Conservation (phyloP, 2,329 filamentous ascomycete species). For the Sarocladium brachiariae region DNA sequence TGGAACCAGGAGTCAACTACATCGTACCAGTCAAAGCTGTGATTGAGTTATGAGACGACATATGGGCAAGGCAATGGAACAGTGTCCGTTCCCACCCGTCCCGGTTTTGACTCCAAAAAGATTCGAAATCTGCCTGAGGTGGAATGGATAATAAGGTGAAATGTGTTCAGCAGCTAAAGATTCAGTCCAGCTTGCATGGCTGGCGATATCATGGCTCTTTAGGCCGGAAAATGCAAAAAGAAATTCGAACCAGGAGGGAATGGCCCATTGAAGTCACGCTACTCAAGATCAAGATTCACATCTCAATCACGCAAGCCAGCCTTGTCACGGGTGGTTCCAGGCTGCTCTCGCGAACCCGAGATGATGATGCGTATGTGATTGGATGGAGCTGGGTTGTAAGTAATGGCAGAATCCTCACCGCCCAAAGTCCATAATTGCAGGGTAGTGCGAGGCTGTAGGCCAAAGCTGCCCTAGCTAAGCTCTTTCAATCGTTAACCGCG, state of each 20-base stretch:
- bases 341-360: slow-evolving; percentile 1
- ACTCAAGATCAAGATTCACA: too few relatives aligned
- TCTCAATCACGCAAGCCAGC: background rate
- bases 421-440: slow-evolving; percentile 13
- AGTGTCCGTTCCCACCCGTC: too few relatives aligned
- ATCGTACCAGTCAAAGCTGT: slow-evolving; percentile 20
- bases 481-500: slow-evolving; percentile 13
- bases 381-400: background rate
- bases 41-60: slow-evolving; percentile 27
- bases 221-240: too few relatives aligned
- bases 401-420: slow-evolving; percentile 30
- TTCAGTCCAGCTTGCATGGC: too few relatives aligned
- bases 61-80: slow-evolving; percentile 12
- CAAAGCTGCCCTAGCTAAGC: slow-evolving; percentile 11
- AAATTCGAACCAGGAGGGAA: too few relatives aligned
- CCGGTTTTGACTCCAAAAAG: too few relatives aligned
- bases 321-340: background rate
- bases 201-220: too few relatives aligned
- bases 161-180: too few relatives aligned
- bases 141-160: too few relatives aligned
- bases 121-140: too few relatives aligned
- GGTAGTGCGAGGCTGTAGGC: background rate
- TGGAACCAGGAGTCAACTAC: background rate
- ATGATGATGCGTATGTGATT: background rate
- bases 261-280: too few relatives aligned